Conservation (phyloP, 2,329 filamentous ascomycete genomes). For the Botrytis cinerea region DNA sequence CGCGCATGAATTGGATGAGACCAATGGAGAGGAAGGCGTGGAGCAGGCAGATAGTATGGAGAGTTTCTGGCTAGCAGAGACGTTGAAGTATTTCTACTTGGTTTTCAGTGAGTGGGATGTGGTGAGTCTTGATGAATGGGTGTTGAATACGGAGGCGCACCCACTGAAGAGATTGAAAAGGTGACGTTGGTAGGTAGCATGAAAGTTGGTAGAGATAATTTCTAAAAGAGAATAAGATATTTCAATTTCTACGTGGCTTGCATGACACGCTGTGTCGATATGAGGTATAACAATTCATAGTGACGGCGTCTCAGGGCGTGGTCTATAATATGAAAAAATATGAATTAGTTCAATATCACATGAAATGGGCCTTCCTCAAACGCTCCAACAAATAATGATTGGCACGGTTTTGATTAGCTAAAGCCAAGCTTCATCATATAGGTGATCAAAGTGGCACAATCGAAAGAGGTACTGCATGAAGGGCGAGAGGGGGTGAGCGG, state of each 20-base stretch:
- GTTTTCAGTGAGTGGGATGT: constrained; percentile 50
- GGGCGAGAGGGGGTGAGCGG: too few species aligned
- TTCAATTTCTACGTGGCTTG: background rate
- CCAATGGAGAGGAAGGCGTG: background rate
- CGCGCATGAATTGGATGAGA: background rate
- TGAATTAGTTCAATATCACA: background rate
- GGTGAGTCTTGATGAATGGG: constrained; percentile 63
- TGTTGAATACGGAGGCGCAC: constrained; percentile 46
- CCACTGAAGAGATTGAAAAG: constrained; percentile 29
- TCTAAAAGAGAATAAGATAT: background rate
- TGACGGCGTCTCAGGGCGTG: background rate
- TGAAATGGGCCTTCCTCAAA: background rate
- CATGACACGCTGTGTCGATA: background rate
- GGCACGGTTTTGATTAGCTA: background rate
- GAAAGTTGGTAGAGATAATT: background rate
- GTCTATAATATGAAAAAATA: rapidly evolving
- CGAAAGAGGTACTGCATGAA: background rate
- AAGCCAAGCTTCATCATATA: background rate
- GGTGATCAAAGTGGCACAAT: background rate
- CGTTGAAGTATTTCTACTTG: constrained; percentile 65
- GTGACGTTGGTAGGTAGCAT: background rate
- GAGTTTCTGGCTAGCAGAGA: constrained; percentile 64
- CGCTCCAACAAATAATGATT: background rate
- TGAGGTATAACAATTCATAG: rapidly evolving
- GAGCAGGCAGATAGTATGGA: constrained; percentile 48